Conservation (phyloP, 768 basidiomycete species). For the Boletus vermiculosoides region DNA sequence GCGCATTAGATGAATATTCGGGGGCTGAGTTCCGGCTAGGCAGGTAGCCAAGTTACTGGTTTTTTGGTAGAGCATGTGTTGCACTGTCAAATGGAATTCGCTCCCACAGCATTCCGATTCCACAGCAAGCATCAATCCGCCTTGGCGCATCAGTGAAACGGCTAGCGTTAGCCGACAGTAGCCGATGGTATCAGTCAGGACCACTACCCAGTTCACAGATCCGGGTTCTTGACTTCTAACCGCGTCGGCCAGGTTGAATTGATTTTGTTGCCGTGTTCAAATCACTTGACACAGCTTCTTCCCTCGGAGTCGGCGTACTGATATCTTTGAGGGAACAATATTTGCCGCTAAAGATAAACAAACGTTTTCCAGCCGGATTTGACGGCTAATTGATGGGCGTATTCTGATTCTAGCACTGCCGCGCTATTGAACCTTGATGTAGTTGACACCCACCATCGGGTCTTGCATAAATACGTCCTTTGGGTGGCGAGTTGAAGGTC, state of each 20-base stretch:
- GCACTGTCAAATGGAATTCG: background rate
- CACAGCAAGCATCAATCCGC: slow-evolving; percentile 2
- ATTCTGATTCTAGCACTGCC: background rate
- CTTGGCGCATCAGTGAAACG: too few relatives aligned
- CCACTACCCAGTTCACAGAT: too few relatives aligned
- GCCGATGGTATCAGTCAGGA: too few relatives aligned
- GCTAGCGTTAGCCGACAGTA: too few relatives aligned
- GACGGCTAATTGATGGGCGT: background rate
- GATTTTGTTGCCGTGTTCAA: too few relatives aligned
- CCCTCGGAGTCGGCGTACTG: background rate
- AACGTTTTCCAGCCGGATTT: background rate
- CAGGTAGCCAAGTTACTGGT: slow-evolving; percentile 42
- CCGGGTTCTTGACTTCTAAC: background rate
- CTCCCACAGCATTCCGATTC: background rate
- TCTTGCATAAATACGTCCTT: slow-evolving; percentile 27
- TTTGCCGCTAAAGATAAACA: background rate
- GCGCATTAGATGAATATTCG: slow-evolving; percentile 72
- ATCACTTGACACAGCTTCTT: background rate
- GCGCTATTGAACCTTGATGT: background rate
- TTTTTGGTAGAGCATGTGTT: slow-evolving; percentile 7
- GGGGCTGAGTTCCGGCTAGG: slow-evolving; percentile 77
- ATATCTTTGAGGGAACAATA: background rate
- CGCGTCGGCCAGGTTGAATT: background rate
- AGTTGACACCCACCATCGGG: background rate
- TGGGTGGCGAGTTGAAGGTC: background rate